Percentiles rank a stretch among this genome's conserved stretches.
phyloP scores from a whole-genome alignment of 345 rosid species.

The Boechera retrofracta region DNA sequence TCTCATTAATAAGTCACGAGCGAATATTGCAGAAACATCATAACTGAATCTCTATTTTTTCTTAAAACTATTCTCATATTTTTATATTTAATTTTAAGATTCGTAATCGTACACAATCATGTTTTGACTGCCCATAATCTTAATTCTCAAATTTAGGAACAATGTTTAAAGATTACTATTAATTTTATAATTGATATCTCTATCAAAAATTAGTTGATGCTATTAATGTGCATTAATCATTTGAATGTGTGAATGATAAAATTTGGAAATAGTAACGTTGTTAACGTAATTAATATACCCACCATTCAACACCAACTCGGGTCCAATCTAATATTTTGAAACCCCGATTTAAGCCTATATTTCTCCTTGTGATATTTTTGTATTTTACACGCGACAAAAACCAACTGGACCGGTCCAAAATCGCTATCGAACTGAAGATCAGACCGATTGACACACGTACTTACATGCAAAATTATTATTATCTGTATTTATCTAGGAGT shows the following conservation, averaged over 20 bases:
- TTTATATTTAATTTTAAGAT: neutral
- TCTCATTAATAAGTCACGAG: constrained; percentile 39
- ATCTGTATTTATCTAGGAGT: neutral
- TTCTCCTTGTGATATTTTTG: neutral
- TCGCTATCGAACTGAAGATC: neutral
- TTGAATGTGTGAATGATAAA: neutral
- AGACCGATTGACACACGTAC: constrained; percentile 31
- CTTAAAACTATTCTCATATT: neutral
- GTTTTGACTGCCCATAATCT: constrained; percentile 10
- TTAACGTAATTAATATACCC: neutral
- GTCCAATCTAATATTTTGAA: constrained; percentile 13
- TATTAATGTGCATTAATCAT: neutral
- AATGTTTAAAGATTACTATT: neutral
- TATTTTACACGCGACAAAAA: constrained; percentile 15
- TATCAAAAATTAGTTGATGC: neutral
- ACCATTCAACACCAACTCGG: neutral
- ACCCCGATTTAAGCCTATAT: neutral
- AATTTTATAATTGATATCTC: no score
- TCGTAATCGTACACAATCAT: constrained; percentile 10
- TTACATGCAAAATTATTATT: constrained; percentile 36
- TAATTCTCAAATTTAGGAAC: neutral
- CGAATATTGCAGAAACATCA: constrained; percentile 30
- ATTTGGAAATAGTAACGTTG: neutral
- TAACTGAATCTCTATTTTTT: constrained; percentile 7
- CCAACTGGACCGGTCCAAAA: constrained; percentile 18